phyloP scores from a whole-genome alignment of 1,139 yeast species.

The Lodderomyces margitis region DNA sequence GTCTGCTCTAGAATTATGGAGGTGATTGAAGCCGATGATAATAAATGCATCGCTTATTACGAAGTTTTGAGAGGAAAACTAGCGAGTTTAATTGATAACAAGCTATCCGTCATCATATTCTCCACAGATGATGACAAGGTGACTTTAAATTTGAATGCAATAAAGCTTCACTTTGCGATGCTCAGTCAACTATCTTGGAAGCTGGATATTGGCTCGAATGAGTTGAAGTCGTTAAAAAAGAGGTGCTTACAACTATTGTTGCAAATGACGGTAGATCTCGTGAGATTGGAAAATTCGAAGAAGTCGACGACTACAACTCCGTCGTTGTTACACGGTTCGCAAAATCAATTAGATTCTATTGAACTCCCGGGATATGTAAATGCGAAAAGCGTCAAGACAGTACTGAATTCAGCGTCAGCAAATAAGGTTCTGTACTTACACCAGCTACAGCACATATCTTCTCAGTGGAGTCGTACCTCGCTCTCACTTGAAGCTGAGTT shows the following conservation, averaged over 20 bases:
- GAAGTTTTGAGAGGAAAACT: constrained; percentile 21
- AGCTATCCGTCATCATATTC: constrained; percentile 22
- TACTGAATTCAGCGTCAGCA: constrained; percentile 2
- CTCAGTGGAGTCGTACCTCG: constrained; percentile 10
- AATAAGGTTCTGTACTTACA: constrained; percentile 6
- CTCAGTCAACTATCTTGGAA: constrained; percentile 19
- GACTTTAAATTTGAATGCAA: constrained; percentile 24
- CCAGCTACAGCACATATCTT: constrained; percentile 12
- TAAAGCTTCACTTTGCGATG: constrained; percentile 31
- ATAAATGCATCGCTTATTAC: constrained; percentile 9
- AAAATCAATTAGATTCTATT: constrained; percentile 33
- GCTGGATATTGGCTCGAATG: constrained; percentile 3
- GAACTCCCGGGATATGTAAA: constrained; percentile 42
- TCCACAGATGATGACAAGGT: constrained; percentile 38
- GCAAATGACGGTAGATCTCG: constrained; percentile 19
- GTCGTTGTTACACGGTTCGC: background rate
- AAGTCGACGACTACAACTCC: background rate
- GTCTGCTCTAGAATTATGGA: constrained; percentile 2
- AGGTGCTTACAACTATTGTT: constrained; percentile 18
- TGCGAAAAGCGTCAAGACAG: constrained; percentile 28
- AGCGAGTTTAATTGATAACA: constrained; percentile 25
- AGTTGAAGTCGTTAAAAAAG: constrained; percentile 13
- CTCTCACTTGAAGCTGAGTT: background rate
- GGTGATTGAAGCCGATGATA: constrained; percentile 1
- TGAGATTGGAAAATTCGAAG: constrained; percentile 11